Evolutionary conservation across 208 protist genomes (phyloP), one percentile per base, ranked within the genome.

Genomic region (Leishmania tropica): DNA sequence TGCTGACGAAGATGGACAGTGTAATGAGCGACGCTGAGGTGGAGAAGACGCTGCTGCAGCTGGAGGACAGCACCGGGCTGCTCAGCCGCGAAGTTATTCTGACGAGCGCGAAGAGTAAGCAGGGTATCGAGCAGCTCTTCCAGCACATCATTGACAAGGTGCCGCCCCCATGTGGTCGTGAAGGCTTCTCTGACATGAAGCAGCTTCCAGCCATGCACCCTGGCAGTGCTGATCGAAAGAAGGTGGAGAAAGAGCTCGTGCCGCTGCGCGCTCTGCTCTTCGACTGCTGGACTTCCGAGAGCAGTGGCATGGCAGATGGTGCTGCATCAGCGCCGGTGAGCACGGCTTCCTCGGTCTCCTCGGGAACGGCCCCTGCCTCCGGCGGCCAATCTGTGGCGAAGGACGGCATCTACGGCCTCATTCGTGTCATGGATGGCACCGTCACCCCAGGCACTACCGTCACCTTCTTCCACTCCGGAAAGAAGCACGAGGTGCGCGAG

Each of bases 221-320:
- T 1, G 87, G 88, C 42, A 93, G 87, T 79, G 83, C 65, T 42
- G 87, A 90, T 75, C 84, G 86, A 17, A 85, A 86, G 83, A 86
- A 83, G 19, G 88, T 91, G 37, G 89, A 89, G 72, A 85, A 85
- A 31, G 85, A 85, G 24, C 78, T 94, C 17, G 94, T 95, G 28
- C 96, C 97, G 10, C 89, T 99, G 37, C 96, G 96, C 31, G 97
- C 96, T 28, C 86, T 99, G n/a, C 86, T 99, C n/a, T 98, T 99
- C 81, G 98, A 99, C 82, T 97, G 90, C 51, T 99, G 98, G 97
- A 99, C 94, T 15, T 87, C 93, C 68, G 87, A 95, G 83, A 99
- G 97, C 85, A 89, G 95, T 67, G 98, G 99, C 31, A 94, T 97
- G 78, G 75, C 91, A 7, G 83, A 89, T 53, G 85, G 83, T 48